Percentiles rank a stretch among this genome's conserved stretches.
Conservation (phyloP, 208 protist species). For the Leishmania mexicana region DNA sequence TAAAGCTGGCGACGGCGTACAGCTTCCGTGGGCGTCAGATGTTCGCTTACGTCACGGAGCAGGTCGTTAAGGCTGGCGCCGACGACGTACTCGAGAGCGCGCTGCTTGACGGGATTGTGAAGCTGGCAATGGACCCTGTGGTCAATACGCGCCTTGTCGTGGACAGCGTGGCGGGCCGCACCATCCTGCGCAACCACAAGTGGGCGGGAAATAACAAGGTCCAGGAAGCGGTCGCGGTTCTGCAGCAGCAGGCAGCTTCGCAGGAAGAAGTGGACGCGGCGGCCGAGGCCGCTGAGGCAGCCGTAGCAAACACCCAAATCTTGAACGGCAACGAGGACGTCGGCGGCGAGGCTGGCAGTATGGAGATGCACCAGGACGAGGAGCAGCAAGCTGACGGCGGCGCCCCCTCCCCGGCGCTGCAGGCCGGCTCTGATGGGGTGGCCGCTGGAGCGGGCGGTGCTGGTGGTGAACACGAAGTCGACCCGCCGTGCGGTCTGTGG, state of each 20-base stretch:
- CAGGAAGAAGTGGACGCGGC: slow-evolving; percentile 32
- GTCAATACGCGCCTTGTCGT: slow-evolving; percentile 91
- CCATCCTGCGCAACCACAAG: slow-evolving; percentile 43
- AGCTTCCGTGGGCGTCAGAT: slow-evolving; percentile 89
- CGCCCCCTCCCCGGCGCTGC: slow-evolving; percentile 8
- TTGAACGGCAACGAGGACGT: slow-evolving; percentile 20
- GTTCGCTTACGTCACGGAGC: slow-evolving; percentile 88
- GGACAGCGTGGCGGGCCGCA: slow-evolving; percentile 54
- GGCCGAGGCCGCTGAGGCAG: slow-evolving; percentile 28
- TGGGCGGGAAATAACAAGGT: slow-evolving; percentile 61
- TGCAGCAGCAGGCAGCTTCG: slow-evolving; percentile 35
- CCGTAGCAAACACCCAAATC: slow-evolving; percentile 29
- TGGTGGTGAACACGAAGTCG: not conserved
- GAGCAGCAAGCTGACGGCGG: slow-evolving; percentile 26
- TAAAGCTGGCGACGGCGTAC: slow-evolving; percentile 69
- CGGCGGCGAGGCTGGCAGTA: not conserved
- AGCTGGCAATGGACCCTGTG: slow-evolving; percentile 77
- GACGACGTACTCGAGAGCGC: slow-evolving; percentile 70
- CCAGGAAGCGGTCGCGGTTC: slow-evolving; percentile 37
- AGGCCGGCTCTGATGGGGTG: not conserved
- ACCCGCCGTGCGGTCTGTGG: not conserved
- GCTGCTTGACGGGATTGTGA: slow-evolving; percentile 62
- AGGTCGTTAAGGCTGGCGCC: slow-evolving; percentile 70
- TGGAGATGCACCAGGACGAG: slow-evolving; percentile 23
- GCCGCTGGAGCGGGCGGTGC: not conserved